Evolutionary conservation across 306 rosid species (phyloP), one percentile per base, ranked within the genome.

Genomic region (Vicia faba): DNA sequence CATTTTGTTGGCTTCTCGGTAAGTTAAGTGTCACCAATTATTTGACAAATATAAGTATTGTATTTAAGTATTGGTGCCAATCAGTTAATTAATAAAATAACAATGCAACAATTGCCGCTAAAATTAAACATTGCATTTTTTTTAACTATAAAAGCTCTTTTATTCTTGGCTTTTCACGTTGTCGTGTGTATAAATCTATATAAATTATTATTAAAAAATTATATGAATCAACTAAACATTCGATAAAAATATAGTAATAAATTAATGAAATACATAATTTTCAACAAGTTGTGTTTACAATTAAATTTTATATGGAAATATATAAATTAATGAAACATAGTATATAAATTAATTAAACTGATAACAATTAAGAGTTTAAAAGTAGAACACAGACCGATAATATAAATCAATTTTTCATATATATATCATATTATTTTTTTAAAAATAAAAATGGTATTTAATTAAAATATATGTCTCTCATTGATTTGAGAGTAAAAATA

Each of bases 1-100:
- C n/a, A n/a, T n/a, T n/a, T 29, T 49, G 13, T 25, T 53, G 72
- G 40, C 72, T 68, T 68, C 63, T 38, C n/a, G 62, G 8, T 23
- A n/a, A 23, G 25, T 68, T 38, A 68, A 67, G 23, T 39, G 51
- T 38, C 40, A 68, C 28, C 14, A 28, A 41, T 33, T 39, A 39
- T 39, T 39, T 39, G 44, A 39, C 10, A 10, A 39, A 39, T 39
- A 31, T 5, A 31, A 31, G 43, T 38, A 10, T 38, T 8, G 9
- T 12, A 4, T 58, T 58, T 75, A 49, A 57, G 33, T 55, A 65
- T 33, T 44, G 39, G 12, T 18, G 38, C 18, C 28, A 57, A 53
- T 29, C 56, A 63, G 53, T 16, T 12, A 39, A 39, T 43, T 20
- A 20, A 20, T 20, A 41, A 59, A 73, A 65, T 41, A 65, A 8